Percentiles rank a stretch among this genome's conserved stretches.
phyloP scores from a whole-genome alignment of 2,329 filamentous ascomycete species.

The Lasiodiplodia citricola region DNA sequence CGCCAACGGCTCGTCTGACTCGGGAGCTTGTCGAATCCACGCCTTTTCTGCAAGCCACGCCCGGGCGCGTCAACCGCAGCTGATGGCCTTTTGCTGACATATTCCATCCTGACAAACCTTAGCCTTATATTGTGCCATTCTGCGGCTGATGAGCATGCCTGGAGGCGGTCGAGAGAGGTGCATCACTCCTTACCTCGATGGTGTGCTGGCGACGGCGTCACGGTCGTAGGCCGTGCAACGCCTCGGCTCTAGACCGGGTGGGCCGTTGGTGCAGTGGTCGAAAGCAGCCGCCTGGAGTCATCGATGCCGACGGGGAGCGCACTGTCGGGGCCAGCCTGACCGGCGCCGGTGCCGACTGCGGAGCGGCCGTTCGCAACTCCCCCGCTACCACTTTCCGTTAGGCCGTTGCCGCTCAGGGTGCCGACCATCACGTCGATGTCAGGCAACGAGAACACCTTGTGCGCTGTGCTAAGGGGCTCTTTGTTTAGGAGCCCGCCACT shows the following conservation, averaged over 20 bases:
- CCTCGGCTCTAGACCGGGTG: constrained; percentile 6
- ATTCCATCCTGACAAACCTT: not conserved
- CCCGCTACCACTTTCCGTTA: constrained; percentile 15
- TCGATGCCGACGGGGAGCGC: not conserved
- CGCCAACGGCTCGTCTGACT: constrained; percentile 12
- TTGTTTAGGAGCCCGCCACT: not conserved
- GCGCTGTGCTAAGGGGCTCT: not conserved
- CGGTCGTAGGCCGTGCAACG: not conserved
- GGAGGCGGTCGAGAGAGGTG: not conserved
- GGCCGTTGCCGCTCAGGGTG: not conserved
- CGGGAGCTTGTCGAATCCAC: constrained; percentile 3
- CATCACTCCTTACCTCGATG: constrained; percentile 1
- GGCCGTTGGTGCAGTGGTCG: not conserved
- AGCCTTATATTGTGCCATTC: constrained; percentile 11
- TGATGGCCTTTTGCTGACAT: not conserved
- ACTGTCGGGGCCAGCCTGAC: not conserved
- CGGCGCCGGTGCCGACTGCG: constrained; percentile 11
- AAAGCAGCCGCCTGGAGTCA: constrained; percentile 13
- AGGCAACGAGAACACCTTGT: not conserved
- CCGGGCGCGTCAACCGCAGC: not conserved
- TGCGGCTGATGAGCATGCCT: not conserved
- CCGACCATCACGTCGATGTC: not conserved
- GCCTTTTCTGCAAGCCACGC: constrained; percentile 4
- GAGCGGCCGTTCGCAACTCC: constrained; percentile 11
- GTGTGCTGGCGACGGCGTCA: not conserved